Evolutionary conservation across 140 eudicot genomes (phyloP).

Genomic region (Flaveria floridana): DNA sequence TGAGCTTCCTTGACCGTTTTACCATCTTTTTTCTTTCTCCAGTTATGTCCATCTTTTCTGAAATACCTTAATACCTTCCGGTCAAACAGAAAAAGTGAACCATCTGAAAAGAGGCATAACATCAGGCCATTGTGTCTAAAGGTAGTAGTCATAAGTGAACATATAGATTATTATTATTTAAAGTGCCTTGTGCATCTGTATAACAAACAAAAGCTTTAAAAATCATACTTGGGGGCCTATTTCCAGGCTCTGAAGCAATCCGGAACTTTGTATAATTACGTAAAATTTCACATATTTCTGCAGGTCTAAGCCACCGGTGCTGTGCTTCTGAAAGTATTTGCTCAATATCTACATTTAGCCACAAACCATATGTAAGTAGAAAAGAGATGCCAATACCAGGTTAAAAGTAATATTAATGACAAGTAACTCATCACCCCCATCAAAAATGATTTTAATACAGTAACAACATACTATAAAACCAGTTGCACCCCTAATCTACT

Average conservation of each 20-base stretch:
- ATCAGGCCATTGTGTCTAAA: constrained; percentile 24
- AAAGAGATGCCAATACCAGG: background rate
- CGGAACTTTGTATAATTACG: constrained; percentile 63
- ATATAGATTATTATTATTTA: background rate
- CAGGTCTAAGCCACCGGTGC: constrained; percentile 95
- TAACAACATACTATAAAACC: constrained; percentile 11
- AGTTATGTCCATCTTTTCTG: constrained; percentile 95
- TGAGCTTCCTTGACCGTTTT: constrained; percentile 99
- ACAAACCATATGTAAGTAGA: constrained; percentile 21
- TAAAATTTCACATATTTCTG: constrained; percentile 94
- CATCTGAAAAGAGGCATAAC: constrained; percentile 55
- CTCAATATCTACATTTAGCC: constrained; percentile 72
- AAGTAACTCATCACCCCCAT: constrained; percentile 18
- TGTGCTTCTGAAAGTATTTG: constrained; percentile 89
- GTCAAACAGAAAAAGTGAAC: constrained; percentile 96
- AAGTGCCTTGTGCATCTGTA: background rate
- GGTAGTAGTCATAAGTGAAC: background rate
- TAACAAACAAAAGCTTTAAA: background rate
- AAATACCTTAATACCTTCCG: constrained; percentile 92
- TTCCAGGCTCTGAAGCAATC: constrained; percentile 88
- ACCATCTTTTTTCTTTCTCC: constrained; percentile 98
- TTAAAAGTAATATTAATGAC: background rate
- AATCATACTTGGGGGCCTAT: constrained; percentile 80
- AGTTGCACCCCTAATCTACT: background rate
- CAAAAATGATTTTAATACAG: background rate